phyloP scores from a whole-genome alignment of 1,139 yeast species.

The Blastobotrys niveus region DNA sequence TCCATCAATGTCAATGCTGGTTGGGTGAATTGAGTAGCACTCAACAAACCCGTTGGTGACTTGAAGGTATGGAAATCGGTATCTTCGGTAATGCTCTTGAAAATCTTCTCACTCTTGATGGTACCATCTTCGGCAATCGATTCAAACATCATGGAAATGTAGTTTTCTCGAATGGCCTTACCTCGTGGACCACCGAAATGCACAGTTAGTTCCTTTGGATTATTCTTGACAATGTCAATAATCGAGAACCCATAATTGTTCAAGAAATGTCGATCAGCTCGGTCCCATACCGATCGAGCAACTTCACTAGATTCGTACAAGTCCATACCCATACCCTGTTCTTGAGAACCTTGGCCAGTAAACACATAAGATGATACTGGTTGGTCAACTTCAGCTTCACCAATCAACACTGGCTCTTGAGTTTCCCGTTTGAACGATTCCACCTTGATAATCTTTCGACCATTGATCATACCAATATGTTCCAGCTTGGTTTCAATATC shows the following conservation, averaged over 20 bases:
- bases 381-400: slow-evolving; percentile 98
- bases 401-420: slow-evolving; percentile 62
- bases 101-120: slow-evolving; percentile 85
- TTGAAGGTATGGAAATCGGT: slow-evolving; percentile 83
- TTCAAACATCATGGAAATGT: slow-evolving; percentile 96
- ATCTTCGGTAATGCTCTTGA: slow-evolving; percentile 78
- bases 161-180: slow-evolving; percentile 88
- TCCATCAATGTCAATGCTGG: slow-evolving; percentile 99
- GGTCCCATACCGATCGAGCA: slow-evolving; percentile 95
- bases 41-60: slow-evolving; percentile 90
- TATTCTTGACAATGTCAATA: slow-evolving; percentile 88
- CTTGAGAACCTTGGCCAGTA: slow-evolving; percentile 99
- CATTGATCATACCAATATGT: slow-evolving; percentile 98
- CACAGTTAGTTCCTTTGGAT: slow-evolving; percentile 90
- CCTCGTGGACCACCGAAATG: slow-evolving; percentile 99
- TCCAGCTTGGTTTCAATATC: slow-evolving; percentile 80
- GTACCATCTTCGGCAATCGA: slow-evolving; percentile 82
- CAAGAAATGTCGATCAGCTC: slow-evolving; percentile 90
- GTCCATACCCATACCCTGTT: slow-evolving; percentile 99
- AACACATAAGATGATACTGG: slow-evolving; percentile 95
- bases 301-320: slow-evolving; percentile 84
- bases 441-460: slow-evolving; percentile 93
- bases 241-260: slow-evolving; percentile 95
- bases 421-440: slow-evolving; percentile 81
- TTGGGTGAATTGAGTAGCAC: slow-evolving; percentile 98